phyloP scores from a whole-genome alignment of 257 asterid species.

The Forsythia suspensa region DNA sequence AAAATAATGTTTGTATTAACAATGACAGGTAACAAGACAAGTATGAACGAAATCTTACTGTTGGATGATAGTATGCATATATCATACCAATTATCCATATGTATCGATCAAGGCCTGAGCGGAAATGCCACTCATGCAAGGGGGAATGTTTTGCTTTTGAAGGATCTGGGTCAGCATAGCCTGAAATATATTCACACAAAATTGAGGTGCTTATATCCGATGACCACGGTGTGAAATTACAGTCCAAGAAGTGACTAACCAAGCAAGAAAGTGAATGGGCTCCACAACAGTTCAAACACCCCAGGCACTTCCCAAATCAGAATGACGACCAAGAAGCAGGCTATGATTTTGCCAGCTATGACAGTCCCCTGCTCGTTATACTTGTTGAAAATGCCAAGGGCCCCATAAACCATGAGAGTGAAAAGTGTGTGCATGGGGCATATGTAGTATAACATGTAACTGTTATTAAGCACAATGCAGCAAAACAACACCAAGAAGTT shows the following conservation, averaged over 20 bases:
- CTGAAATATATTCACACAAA: conserved; percentile 38
- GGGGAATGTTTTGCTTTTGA: conserved; percentile 50
- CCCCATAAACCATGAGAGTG: conserved; percentile 88
- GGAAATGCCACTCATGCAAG: conserved; percentile 85
- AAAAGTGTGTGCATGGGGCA: conserved; percentile 97
- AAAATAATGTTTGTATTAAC: neutral
- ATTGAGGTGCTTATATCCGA: conserved; percentile 16
- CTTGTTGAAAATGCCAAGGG: conserved; percentile 79
- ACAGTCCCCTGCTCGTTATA: conserved; percentile 70
- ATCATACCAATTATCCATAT: conserved; percentile 94
- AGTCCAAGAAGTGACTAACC: conserved; percentile 45
- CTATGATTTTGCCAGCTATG: conserved; percentile 63
- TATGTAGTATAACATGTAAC: conserved; percentile 70
- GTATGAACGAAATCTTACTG: conserved; percentile 40
- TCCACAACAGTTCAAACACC: conserved; percentile 71
- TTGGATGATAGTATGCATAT: conserved; percentile 90
- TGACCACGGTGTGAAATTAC: conserved; percentile 5
- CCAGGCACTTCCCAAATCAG: conserved; percentile 84
- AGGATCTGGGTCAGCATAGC: conserved; percentile 69
- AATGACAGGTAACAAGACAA: conserved; percentile 5
- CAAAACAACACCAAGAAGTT: conserved; percentile 84
- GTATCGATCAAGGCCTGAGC: conserved; percentile 86
- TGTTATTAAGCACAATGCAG: conserved; percentile 73
- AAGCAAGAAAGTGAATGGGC: conserved; percentile 75
- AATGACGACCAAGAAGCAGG: conserved; percentile 81